A percentile compares a stretch with the other conserved stretches of the same genome.
Conservation (phyloP, 768 basidiomycete species). For the Cantharellus anzutake region DNA sequence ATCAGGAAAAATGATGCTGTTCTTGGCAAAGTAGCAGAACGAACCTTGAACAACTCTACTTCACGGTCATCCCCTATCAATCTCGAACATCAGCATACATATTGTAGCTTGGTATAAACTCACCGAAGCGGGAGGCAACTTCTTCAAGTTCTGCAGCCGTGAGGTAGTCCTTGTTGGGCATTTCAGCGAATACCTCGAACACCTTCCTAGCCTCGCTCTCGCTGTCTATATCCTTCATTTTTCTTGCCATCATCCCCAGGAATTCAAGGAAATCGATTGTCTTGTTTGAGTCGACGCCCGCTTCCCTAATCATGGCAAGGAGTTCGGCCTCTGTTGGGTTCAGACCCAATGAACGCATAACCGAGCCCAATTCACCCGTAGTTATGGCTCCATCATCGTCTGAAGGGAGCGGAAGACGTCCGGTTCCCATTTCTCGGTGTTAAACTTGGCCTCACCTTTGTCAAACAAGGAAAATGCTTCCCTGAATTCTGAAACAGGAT, state of each 20-base stretch:
- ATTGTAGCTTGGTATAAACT: no score
- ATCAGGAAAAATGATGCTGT: no score
- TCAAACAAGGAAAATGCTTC: conserved; percentile 30
- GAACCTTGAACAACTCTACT: no score
- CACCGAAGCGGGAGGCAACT: no score
- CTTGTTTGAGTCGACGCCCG: conserved; percentile 29
- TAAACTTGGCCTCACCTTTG: conserved; percentile 16
- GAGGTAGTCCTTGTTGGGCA: no score
- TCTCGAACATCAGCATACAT: no score
- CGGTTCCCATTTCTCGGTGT: not conserved
- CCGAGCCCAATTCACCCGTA: conserved; percentile 30
- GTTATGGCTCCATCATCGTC: conserved; percentile 32
- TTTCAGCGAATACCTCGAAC: conserved; percentile 31
- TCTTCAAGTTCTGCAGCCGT: no score
- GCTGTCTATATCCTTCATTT: conserved; percentile 27
- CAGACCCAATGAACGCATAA: conserved; percentile 29
- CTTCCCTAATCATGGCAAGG: conserved; percentile 31
- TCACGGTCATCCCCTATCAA: no score
- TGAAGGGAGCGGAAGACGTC: conserved; percentile 5
- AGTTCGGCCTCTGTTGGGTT: conserved; percentile 30
- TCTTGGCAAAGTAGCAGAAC: no score
- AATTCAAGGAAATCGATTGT: conserved; percentile 29
- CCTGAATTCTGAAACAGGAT: conserved; percentile 20
- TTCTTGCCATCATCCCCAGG: conserved; percentile 14
- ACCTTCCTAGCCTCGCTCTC: conserved; percentile 30